phyloP scores from a whole-genome alignment of 1,284 basidiomycete genomes.

The Sanghuangporus sanghuang region DNA sequence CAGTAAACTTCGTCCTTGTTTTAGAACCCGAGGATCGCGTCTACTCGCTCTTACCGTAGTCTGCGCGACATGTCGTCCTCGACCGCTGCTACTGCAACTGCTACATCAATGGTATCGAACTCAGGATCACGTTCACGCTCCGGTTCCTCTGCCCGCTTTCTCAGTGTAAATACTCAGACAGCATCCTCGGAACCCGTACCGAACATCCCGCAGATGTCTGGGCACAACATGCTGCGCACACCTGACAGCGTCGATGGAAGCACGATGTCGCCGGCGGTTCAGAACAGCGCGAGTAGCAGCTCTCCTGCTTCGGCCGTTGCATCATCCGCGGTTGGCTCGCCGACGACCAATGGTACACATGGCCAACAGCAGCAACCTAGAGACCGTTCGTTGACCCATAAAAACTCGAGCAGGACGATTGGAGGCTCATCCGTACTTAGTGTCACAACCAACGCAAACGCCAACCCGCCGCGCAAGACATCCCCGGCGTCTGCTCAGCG shows the following conservation, averaged over 20 bases:
- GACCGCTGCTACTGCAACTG: neutral
- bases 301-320: constrained; percentile 6
- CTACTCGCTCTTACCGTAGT: neutral
- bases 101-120: neutral
- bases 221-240: neutral
- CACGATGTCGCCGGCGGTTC: neutral
- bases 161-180: constrained; percentile 16
- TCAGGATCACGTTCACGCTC: constrained; percentile 12
- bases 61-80: neutral
- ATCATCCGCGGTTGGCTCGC: neutral
- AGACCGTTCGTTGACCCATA: constrained; percentile 14
- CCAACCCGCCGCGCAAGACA: neutral
- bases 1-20: neutral
- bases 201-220: constrained; percentile 4
- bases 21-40: neutral
- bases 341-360: neutral
- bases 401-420: constrained; percentile 16
- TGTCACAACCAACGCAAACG: neutral
- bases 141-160: constrained; percentile 8
- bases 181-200: constrained; percentile 7
- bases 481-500: constrained; percentile 8
- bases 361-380: neutral
- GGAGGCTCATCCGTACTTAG: neutral
- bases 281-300: neutral
- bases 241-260: neutral